Evolutionary conservation across 2,329 filamentous ascomycete species (phyloP), one percentile per base, ranked within the genome.

Genomic region (Diplocarpon rosae): DNA sequence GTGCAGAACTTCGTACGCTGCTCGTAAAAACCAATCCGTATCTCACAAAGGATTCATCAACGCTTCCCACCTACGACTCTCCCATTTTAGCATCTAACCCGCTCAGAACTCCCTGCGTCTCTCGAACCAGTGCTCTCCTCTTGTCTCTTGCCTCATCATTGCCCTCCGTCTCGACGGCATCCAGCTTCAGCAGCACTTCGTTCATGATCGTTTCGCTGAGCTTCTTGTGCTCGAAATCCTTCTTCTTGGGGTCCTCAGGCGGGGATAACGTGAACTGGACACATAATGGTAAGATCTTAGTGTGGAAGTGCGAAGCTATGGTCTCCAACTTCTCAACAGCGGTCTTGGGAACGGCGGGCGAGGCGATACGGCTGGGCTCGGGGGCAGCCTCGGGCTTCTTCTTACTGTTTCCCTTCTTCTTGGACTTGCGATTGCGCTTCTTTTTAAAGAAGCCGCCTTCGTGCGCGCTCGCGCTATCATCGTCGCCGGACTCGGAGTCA

Each of bases 201-300:
- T 81, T 77, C 69, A 92, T 69, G 32, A 88, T 73, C 4, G 80
- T 85, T 67, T 92, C 85, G 3, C 77, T 80, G 14, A 92, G 63
- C 59, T 75, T 80, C 60, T 82, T 79, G 61, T 90, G 81, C 58
- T 89, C 83, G 29, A 87, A 84, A 12, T 75, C 73, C 39, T 75
- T 69, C 69, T 83, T 86, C 62, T 80, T 79, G 32, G 66, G 58
- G 41, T 87, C 82, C 3, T 64, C 60, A 0, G 85, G 85, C 10
- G 85, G 80, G 8, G 71, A 67, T 5, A 65, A 66, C 15, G 73
- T 71, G 59, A 78, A 90, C 17, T 78, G 64, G 3, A 72, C 63
- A 55, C 79, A 85, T 6, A 80, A 61, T 1, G 83, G 83, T n/a
- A 81, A 63, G 51, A 84, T 74, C 43, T 78, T 72, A 24, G 66